Base-by-base conservation (phyloP, 2,329 filamentous ascomycete species). In the Diaporthe longicolla region DNA sequence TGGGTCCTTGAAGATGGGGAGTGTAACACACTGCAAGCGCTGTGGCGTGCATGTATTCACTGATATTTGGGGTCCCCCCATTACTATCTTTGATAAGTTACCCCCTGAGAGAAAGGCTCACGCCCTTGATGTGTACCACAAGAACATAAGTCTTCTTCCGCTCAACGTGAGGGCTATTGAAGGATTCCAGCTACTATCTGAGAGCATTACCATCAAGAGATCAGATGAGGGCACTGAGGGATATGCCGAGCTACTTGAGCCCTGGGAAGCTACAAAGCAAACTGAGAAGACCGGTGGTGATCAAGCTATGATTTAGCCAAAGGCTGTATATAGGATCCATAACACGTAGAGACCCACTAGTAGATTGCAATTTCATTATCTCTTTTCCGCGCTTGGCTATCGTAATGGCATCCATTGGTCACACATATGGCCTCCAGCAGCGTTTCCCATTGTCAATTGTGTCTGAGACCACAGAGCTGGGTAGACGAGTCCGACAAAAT, bases 141-240 rank as follows among this genome's bases (percentile, higher is more conserved):
- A 52, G 32, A 76, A 76, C 24, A 74, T 76, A 37, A 71, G 54
- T 11, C 50, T 75, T 9, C 72, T 72, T 68, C 75, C 75, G 17
- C 71, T 76, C 11, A 74, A 76, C 13, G 57, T 76, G 24, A 71
- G 75, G 24, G 45, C 66, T 29, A 21, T 77, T 4, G 74, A 77
- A 9, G 70, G 45, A 4, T 54, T 77, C 24, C 65, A 77, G 24
- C 37, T 59, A 17, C 32, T 35, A 11, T 58, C 43, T 13, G 11
- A 50, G n/a, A 9, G 52, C 11, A 68, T 77, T 4, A 21, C 50
- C 9, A 24, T 66, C 21, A 35, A 70, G 5, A 73, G 72, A 54
- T 63, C 50, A 3, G 74, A 77, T 24, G 72, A 76, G 37, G 76
- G 76, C 3, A 77, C 76, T 13, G 76, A 74, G 40, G 76, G 76